Conservation (phyloP, 2,329 filamentous ascomycete genomes). For the Fusarium neocosmosporiellum region DNA sequence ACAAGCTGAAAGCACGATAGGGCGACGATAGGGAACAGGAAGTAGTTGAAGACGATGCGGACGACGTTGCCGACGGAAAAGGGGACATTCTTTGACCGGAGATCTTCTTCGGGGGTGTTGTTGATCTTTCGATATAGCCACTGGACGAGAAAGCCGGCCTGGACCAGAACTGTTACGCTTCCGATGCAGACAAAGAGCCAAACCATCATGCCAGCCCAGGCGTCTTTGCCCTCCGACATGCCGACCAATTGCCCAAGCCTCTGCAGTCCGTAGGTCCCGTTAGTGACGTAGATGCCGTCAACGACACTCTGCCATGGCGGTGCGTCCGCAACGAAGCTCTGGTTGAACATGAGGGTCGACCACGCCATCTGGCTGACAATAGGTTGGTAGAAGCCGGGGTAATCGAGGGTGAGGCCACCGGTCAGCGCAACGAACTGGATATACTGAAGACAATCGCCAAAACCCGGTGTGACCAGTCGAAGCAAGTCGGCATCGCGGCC, state of each 20-base stretch:
- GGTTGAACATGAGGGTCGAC: constrained; percentile 93
- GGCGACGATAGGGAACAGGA: constrained; percentile 86
- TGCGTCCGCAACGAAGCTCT: constrained; percentile 81
- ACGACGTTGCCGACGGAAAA: constrained; percentile 85
- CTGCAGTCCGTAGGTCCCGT: constrained; percentile 83
- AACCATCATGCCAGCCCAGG: constrained; percentile 95
- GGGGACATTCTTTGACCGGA: constrained; percentile 90
- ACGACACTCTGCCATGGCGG: constrained; percentile 73
- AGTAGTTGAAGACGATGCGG: constrained; percentile 91
- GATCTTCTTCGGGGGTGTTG: constrained; percentile 82
- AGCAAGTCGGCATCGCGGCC: constrained; percentile 92
- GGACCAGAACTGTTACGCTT: constrained; percentile 74
- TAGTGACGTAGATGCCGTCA: constrained; percentile 88
- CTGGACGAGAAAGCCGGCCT: constrained; percentile 79
- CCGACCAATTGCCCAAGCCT: constrained; percentile 84
- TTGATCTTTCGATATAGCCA: constrained; percentile 81
- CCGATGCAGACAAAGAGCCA: constrained; percentile 86
- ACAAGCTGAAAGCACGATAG: constrained; percentile 94
- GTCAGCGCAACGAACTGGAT: constrained; percentile 93
- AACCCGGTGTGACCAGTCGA: constrained; percentile 92
- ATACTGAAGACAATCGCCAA: constrained; percentile 96
- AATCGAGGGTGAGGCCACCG: constrained; percentile 86
- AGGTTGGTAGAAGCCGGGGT: constrained; percentile 95
- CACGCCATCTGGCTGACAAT: constrained; percentile 88
- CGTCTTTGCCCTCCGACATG: constrained; percentile 78